Base-by-base conservation (phyloP, 768 basidiomycete genomes). In the Suillus americanus region DNA sequence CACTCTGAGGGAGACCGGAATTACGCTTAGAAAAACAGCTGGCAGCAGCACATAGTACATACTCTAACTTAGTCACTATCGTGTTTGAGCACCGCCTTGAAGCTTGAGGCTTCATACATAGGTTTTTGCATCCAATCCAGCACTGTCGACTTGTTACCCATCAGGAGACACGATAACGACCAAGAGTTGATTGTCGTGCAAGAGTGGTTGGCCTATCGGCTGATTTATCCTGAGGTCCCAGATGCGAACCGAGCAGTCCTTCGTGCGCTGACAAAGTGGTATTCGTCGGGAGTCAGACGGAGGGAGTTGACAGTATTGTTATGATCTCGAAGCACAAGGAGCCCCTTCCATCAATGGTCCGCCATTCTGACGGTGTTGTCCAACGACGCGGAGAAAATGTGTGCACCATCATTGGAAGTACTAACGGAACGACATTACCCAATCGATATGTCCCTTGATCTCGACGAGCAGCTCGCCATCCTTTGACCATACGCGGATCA, bases 61-160 rank as follows among this genome's bases (percentile, higher is more conserved):
- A 20, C 43, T 18, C 20, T 20, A 10, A 3, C 38, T 40, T 14
- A 13, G 38, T 40, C 38, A 40, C 38, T 40, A 20, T 43, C 8
- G 1, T 2, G 28, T 13, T 53, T 18, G 37, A 61, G 48, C 14
- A 9, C 60, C 3, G 28, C 60, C 75, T 87, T 85, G 9, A 81
- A 85, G 68, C 94, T 87, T 95, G 9, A 81, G 85, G 68, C 94
- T 87, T 95, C 95, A 97, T 0, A 94, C 83, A 5, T 90, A 87
- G 1, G 96, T 77, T 46, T 83, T 79, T 65, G 86, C 82, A 72
- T 97, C 95, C 70, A 84, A 84, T 0, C 94, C 94, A 13, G 87
- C 94, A 69, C 90, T 94, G 3, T 88, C 92, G 6, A 97, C 80
- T 61, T 88, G 86, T 70, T 83, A 88, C 16, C 91, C 94, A 77